A percentile compares a stretch with the other conserved stretches of the same genome.
These are phyloP conservation scores for Ustilago nuda DNA, from an alignment of 1,284 basidiomycete species.

Conservation along the genomic window DNA sequence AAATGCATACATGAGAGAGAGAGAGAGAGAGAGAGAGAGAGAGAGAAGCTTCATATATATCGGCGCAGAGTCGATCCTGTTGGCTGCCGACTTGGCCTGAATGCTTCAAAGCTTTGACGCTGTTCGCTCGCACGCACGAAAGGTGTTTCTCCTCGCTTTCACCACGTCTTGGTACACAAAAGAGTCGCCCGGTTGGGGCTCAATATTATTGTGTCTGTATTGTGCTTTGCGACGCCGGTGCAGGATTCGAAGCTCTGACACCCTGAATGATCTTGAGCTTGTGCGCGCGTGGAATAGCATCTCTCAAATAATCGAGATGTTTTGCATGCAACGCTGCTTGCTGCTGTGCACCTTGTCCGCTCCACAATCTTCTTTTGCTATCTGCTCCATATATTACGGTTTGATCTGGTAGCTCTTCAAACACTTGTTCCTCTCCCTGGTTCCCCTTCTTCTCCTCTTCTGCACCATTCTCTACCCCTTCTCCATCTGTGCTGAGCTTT, in stretches of 20 bases:
- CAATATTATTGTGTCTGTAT: not conserved
- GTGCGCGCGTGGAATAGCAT: conserved; percentile 69
- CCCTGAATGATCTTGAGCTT: conserved; percentile 57
- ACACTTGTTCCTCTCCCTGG: conserved; percentile 6
- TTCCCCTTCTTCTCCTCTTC: not conserved
- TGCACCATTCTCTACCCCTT: not conserved
- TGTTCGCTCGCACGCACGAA: too few species aligned
- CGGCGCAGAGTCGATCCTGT: too few species aligned
- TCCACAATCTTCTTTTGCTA: conserved; percentile 82
- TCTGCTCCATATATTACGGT: conserved; percentile 85
- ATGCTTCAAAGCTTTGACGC: too few species aligned
- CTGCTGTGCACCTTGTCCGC: conserved; percentile 83
- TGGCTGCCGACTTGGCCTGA: too few species aligned
- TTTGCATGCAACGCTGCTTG: conserved; percentile 85
- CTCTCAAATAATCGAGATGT: conserved; percentile 87
- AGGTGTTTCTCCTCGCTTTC: too few species aligned
- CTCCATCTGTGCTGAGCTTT: not conserved
- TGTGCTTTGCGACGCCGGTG: conserved; percentile 2
- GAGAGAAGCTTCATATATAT: too few species aligned
- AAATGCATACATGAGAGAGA: too few species aligned
- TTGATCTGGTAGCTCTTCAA: conserved; percentile 80
- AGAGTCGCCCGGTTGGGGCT: too few species aligned
- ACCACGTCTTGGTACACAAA: too few species aligned
- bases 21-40: too few species aligned
- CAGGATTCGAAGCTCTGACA: conserved; percentile 23